Evolutionary conservation across 805 yeast genomes (phyloP).

Genomic region (Metschnikowia similis): DNA sequence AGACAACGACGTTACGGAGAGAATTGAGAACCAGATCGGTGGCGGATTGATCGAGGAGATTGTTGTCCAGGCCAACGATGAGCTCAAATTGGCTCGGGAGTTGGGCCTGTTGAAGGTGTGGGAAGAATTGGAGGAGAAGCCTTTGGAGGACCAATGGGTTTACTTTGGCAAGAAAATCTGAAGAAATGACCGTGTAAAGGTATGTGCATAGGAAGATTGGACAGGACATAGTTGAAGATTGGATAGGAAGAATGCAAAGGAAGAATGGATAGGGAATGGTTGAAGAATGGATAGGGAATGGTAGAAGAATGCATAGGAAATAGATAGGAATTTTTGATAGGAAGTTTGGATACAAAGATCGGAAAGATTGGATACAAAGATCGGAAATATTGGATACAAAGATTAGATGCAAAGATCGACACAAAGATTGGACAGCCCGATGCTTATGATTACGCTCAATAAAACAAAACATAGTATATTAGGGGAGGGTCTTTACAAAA

Average conservation of each 20-base stretch:
- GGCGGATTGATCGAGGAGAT: slow-evolving; percentile 83
- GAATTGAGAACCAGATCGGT: slow-evolving; percentile 71
- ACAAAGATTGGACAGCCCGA: too few relatives aligned
- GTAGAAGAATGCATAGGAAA: too few relatives aligned
- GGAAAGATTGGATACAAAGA: too few relatives aligned
- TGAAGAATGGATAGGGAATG: too few relatives aligned
- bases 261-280: not conserved
- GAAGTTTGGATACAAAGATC: too few relatives aligned
- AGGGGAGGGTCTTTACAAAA: not conserved
- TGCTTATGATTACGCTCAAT: not conserved
- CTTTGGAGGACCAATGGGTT: slow-evolving; percentile 79
- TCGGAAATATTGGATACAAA: too few relatives aligned
- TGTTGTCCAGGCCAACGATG: slow-evolving; percentile 78
- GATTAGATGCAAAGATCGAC: too few relatives aligned
- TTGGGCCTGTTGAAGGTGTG: slow-evolving; percentile 67
- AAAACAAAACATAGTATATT: not conserved
- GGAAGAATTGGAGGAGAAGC: slow-evolving; percentile 79
- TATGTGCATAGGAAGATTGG: not conserved
- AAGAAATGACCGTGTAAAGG: not conserved
- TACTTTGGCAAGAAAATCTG: slow-evolving; percentile 65
- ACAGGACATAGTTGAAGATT: not conserved
- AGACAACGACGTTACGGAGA: slow-evolving; percentile 53
- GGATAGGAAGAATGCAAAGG: not conserved
- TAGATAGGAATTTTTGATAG: too few relatives aligned
- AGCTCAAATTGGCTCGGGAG: slow-evolving; percentile 60